A percentile compares a stretch with the other conserved stretches of the same genome.
Evolutionary conservation across 768 basidiomycete species (phyloP).

Genomic region (Phanerochaete carnosa): DNA sequence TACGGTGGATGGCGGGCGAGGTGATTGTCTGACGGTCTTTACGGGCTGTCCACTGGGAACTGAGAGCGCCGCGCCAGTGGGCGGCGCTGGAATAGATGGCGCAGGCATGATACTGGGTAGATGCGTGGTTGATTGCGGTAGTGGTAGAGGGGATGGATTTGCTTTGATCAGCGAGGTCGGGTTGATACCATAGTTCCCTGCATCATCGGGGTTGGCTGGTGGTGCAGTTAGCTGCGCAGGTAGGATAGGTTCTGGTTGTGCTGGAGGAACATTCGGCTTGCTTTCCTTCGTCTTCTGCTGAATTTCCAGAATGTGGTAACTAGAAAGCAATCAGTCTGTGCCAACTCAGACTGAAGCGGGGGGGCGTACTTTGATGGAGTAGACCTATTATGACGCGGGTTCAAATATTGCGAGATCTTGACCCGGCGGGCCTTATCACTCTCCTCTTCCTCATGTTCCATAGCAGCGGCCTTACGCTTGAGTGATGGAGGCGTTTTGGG

Average conservation of each 20-base stretch:
- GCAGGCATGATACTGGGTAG: conserved; percentile 4
- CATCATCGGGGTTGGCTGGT: neutral
- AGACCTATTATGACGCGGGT: conserved; percentile 48
- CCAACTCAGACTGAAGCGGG: neutral
- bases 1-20: conserved; percentile 17
- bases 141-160: neutral
- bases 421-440: conserved; percentile 66
- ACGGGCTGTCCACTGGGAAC: neutral
- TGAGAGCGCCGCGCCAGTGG: neutral
- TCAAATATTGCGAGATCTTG: conserved; percentile 81
- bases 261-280: neutral
- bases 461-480: conserved; percentile 69
- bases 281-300: conserved; percentile 20
- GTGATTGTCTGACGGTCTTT: conserved; percentile 1
- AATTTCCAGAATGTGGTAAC: conserved; percentile 58
- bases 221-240: neutral
- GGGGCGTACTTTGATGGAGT: conserved; percentile 45
- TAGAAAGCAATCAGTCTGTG: conserved; percentile 21
- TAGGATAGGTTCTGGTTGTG: neutral
- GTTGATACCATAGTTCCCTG: neutral
- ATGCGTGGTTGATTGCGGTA: conserved; percentile 3
- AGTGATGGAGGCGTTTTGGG: conserved; percentile 70
- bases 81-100: conserved; percentile 2
- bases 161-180: neutral
- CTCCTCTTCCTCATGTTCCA: conserved; percentile 76